Base-by-base conservation (phyloP, 2,329 filamentous ascomycete species). In the Hawksworthiomyces lignivorus region DNA sequence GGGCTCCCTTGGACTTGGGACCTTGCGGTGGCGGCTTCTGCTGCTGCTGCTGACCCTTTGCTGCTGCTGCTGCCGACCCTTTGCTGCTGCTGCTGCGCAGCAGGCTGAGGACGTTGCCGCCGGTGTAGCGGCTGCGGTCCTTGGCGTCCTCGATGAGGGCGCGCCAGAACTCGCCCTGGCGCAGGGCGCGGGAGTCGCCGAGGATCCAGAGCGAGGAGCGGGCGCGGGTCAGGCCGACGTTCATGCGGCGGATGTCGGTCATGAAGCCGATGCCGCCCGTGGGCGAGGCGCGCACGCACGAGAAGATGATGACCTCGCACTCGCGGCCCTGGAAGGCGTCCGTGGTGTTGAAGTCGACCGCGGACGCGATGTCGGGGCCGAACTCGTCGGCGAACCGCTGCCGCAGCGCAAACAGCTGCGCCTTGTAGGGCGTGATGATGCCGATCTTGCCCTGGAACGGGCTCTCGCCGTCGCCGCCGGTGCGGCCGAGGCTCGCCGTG, bases 251-350 rank as follows among this genome's bases (percentile, higher is more conserved):
- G 57, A 98, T 95, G 60, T 98, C 92, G 41, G 87, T 85, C 75
- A 98, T 83, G 77, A 98, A 98, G 72, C 92, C 92, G 56, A 98
- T 95, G 55, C 90, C 88, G n/a, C 85, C 84, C 7, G 83, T 85
- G n/a, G 86, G 78, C 22, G 84, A 90, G 18, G 92, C 90, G 66
- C 92, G 82, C 47, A 98, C 92, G 62, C 94, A 98, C 30, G 92
- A 97, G 68, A 98, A 98, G 50, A 98, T 97, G 61, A 98, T 97
- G 49, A 98, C 83, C 58, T 98, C 92, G 56, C 88, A 92, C 63
- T 98, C 92, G 52, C 94, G 81, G 48, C 92, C 92, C 61, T 98
- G 92, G 61, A 96, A 98, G 15, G 92, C 94, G 64, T 98, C 92
- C 1, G 92, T 98, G 0, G 92, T 98, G 61, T 98, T 98, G 74